A percentile compares a stretch with the other conserved stretches of the same genome.
These are phyloP conservation scores for Saturnispora sanitii DNA, from an alignment of 805 yeast species.

Conservation along the genomic window DNA sequence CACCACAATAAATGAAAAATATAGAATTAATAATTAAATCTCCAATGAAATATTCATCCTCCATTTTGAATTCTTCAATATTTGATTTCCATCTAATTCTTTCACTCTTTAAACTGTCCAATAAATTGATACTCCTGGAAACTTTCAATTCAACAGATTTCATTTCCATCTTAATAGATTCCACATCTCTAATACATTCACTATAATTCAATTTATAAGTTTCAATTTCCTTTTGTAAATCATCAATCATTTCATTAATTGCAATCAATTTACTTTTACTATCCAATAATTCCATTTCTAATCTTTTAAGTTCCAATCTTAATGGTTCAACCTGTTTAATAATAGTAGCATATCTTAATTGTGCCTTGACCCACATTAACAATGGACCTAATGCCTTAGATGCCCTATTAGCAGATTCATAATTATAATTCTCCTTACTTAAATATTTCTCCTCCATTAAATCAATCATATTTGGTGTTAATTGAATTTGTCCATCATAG, in stretches of 20 bases:
- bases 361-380: slow-evolving; percentile 83
- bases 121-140: slow-evolving; percentile 47
- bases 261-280: slow-evolving; percentile 65
- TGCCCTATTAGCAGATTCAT: slow-evolving; percentile 72
- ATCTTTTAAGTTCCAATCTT: slow-evolving; percentile 46
- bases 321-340: slow-evolving; percentile 68
- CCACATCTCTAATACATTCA: slow-evolving; percentile 66
- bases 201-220: slow-evolving; percentile 61
- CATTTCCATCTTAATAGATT: slow-evolving; percentile 66
- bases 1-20: slow-evolving; percentile 51
- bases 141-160: slow-evolving; percentile 48
- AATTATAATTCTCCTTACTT: slow-evolving; percentile 53
- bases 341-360: slow-evolving; percentile 64
- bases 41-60: slow-evolving; percentile 46
- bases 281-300: slow-evolving; percentile 52
- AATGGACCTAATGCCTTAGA: slow-evolving; percentile 94
- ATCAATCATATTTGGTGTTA: slow-evolving; percentile 42
- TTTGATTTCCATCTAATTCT: slow-evolving; percentile 64
- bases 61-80: slow-evolving; percentile 39
- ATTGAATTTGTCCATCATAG: slow-evolving; percentile 52
- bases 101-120: slow-evolving; percentile 58
- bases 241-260: slow-evolving; percentile 70
- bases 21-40: slow-evolving; percentile 57
- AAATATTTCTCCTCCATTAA: slow-evolving; percentile 54
- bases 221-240: slow-evolving; percentile 61